A percentile compares a stretch with the other conserved stretches of the same genome.
Evolutionary conservation across 805 yeast genomes (phyloP).

Genomic region (Tetrapisispora pingtungensis): DNA sequence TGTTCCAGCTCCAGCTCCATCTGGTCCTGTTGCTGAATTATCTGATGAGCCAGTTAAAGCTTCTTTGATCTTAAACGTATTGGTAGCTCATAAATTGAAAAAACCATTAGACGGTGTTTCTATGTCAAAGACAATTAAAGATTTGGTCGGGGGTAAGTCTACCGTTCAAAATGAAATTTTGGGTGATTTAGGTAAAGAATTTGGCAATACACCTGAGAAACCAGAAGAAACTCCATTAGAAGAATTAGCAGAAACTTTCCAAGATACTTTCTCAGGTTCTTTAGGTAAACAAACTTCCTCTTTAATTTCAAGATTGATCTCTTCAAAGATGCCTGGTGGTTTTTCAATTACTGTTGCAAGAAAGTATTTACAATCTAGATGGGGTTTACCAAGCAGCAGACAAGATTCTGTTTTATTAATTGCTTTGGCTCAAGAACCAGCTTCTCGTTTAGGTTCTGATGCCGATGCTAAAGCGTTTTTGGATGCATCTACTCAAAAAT

Average conservation of each 20-base stretch:
- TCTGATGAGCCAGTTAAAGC: slow-evolving; percentile 91
- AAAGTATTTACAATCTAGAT: slow-evolving; percentile 82
- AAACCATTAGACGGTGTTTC: slow-evolving; percentile 80
- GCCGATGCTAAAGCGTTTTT: slow-evolving; percentile 84
- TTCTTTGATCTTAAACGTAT: slow-evolving; percentile 65
- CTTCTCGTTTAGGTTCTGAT: slow-evolving; percentile 76
- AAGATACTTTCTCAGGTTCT: slow-evolving; percentile 77
- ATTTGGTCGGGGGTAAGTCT: slow-evolving; percentile 95
- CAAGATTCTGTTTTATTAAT: slow-evolving; percentile 81
- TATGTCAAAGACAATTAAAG: slow-evolving; percentile 87
- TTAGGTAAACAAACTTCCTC: slow-evolving; percentile 92
- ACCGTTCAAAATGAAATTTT: slow-evolving; percentile 97
- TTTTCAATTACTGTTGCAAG: slow-evolving; percentile 86
- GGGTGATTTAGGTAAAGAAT: slow-evolving; percentile 98
- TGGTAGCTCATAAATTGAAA: slow-evolving; percentile 93
- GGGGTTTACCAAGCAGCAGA: slow-evolving; percentile 90
- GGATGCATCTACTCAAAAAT: slow-evolving; percentile 72
- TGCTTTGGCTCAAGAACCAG: slow-evolving; percentile 85
- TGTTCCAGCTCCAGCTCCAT: slow-evolving; percentile 54
- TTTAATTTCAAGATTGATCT: slow-evolving; percentile 78
- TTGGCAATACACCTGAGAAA: slow-evolving; percentile 95
- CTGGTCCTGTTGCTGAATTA: slow-evolving; percentile 74
- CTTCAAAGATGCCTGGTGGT: slow-evolving; percentile 99
- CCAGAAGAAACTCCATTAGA: slow-evolving; percentile 96
- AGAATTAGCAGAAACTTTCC: slow-evolving; percentile 92